phyloP scores from a whole-genome alignment of 805 yeast genomes.

The Metschnikowia lochheadii region DNA sequence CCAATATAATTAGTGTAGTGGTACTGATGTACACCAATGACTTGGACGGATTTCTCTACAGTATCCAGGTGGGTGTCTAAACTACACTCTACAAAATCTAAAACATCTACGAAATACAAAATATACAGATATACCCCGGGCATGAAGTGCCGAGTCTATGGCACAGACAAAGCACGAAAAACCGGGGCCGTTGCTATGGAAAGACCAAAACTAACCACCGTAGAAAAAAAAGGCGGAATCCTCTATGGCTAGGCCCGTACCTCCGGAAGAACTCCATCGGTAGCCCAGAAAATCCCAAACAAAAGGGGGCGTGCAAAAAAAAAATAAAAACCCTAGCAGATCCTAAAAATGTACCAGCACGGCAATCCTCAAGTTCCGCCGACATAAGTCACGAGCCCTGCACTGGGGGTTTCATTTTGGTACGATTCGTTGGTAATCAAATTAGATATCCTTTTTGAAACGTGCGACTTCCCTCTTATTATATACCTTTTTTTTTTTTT shows the following conservation, averaged over 20 bases:
- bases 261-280: conserved; percentile 18
- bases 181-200: conserved; percentile 41
- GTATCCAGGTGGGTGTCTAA: too few relatives aligned
- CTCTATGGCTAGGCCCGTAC: conserved; percentile 8
- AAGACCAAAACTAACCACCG: conserved; percentile 27
- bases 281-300: conserved; percentile 9
- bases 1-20: too few relatives aligned
- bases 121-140: conserved; percentile 38
- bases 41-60: too few relatives aligned
- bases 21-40: too few relatives aligned
- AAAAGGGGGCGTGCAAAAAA: conserved; percentile 13
- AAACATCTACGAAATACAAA: too few relatives aligned
- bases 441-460: conserved; percentile 13
- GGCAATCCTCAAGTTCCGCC: conserved; percentile 16
- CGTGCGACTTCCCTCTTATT: neutral
- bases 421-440: conserved; percentile 27
- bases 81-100: too few relatives aligned
- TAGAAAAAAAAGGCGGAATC: conserved; percentile 24
- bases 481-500: neutral
- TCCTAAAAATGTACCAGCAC: conserved; percentile 20
- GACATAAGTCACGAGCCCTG: conserved; percentile 19
- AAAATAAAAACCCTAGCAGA: conserved; percentile 18
- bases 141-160: conserved; percentile 45
- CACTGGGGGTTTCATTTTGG: conserved; percentile 32
- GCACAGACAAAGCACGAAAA: conserved; percentile 41